These are phyloP conservation scores for Pythium guiyangense DNA, from an alignment of 352 stramenopile genomes.

Conservation along the genomic window DNA sequence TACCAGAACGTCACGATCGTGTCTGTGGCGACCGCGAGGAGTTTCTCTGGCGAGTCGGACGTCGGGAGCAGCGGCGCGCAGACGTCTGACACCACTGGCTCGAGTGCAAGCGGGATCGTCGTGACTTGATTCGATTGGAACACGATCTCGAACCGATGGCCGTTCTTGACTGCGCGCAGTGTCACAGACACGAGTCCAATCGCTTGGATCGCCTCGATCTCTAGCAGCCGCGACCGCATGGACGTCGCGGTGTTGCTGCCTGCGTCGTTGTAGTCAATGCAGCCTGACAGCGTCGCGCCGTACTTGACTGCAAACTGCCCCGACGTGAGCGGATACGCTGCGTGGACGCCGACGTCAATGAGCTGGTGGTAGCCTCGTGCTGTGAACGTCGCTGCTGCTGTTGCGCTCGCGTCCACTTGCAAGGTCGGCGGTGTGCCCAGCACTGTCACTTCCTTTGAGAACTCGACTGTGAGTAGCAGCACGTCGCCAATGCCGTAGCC, in stretches of 20 bases:
- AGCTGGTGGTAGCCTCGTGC: slow-evolving; percentile 54
- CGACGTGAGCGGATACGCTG: slow-evolving; percentile 40
- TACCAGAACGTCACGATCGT: slow-evolving; percentile 61
- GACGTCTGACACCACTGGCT: slow-evolving; percentile 34
- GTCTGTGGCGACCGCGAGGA: slow-evolving; percentile 36
- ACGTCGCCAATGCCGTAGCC: slow-evolving; percentile 69
- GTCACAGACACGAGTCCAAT: slow-evolving; percentile 60
- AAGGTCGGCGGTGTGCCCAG: slow-evolving; percentile 30
- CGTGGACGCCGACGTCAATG: slow-evolving; percentile 58
- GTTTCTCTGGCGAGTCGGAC: slow-evolving; percentile 23
- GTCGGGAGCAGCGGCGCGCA: slow-evolving; percentile 49
- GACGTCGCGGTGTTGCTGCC: slow-evolving; percentile 34
- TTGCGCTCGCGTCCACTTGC: slow-evolving; percentile 41
- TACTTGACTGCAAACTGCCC: slow-evolving; percentile 66
- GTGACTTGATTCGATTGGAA: slow-evolving; percentile 47
- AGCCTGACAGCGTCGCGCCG: slow-evolving; percentile 25
- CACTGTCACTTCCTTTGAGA: slow-evolving; percentile 53
- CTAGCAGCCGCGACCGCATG: slow-evolving; percentile 40
- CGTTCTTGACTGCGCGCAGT: slow-evolving; percentile 39
- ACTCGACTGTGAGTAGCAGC: slow-evolving; percentile 60
- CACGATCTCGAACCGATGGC: slow-evolving; percentile 45
- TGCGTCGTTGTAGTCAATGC: slow-evolving; percentile 49
- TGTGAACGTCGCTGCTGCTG: slow-evolving; percentile 31
- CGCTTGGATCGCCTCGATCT: slow-evolving; percentile 25
- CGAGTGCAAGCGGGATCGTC: slow-evolving; percentile 34